phyloP scores from a whole-genome alignment of 2,329 filamentous ascomycete genomes.

The Elsinoe ampelina region DNA sequence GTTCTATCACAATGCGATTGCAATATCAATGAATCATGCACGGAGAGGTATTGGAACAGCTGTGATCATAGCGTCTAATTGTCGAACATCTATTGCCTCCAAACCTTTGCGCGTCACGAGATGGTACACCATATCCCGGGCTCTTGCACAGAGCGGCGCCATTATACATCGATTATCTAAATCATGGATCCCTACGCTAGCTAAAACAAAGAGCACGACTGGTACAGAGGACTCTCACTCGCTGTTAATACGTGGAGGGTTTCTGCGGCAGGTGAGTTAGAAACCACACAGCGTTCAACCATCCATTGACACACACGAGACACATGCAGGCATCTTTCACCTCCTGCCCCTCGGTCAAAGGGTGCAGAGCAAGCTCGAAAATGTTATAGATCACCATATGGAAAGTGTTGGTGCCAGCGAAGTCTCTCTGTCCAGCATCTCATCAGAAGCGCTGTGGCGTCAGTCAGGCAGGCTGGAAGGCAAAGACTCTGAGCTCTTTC shows the following conservation, averaged over 20 bases:
- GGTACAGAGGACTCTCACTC: conserved; percentile 39
- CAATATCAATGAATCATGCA: not conserved
- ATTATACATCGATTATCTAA: conserved; percentile 27
- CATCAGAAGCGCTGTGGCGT: conserved; percentile 74
- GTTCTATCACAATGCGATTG: not conserved
- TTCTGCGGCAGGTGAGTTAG: conserved; percentile 33
- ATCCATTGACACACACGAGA: conserved; percentile 47
- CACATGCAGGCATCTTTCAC: conserved; percentile 86
- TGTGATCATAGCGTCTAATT: too few species aligned
- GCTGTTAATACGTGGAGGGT: conserved; percentile 37
- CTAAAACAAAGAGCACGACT: conserved; percentile 47
- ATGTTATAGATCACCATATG: conserved; percentile 86
- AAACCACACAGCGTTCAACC: not conserved
- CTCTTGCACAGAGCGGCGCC: not conserved
- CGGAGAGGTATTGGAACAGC: too few species aligned
- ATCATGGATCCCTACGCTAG: conserved; percentile 71
- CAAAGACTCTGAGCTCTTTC: conserved; percentile 60
- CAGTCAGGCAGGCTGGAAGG: conserved; percentile 71
- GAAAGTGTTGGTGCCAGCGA: conserved; percentile 61
- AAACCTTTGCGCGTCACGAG: too few species aligned
- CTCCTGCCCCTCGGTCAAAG: conserved; percentile 76
- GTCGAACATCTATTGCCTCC: too few species aligned
- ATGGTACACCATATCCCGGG: too few species aligned
- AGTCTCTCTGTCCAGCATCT: conserved; percentile 73
- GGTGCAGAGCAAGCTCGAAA: conserved; percentile 81